Conservation (phyloP, 768 basidiomycete genomes). For the Suillus cothurnatus region DNA sequence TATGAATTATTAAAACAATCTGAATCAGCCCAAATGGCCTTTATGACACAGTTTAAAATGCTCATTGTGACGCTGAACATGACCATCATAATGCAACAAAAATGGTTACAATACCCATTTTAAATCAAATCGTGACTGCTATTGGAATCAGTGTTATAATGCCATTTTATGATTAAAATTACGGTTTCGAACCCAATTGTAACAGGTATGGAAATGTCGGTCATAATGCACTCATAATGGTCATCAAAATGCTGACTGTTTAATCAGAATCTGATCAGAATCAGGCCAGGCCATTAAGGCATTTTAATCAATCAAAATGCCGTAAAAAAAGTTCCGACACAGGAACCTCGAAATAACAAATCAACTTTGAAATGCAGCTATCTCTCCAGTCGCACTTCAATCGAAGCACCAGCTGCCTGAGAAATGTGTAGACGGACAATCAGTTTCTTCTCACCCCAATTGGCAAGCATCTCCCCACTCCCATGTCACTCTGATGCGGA, state of each 20-base stretch:
- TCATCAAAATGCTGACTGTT: constrained; percentile 2
- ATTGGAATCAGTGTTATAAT: not conserved
- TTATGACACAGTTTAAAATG: not conserved
- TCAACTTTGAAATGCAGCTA: too few species aligned
- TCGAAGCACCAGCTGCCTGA: too few species aligned
- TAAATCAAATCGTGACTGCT: not conserved
- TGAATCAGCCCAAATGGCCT: not conserved
- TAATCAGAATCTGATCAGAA: not conserved
- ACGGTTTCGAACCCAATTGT: not conserved
- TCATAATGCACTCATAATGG: not conserved
- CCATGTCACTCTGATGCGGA: too few species aligned
- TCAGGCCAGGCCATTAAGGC: not conserved
- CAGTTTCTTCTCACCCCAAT: too few species aligned
- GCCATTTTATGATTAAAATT: not conserved
- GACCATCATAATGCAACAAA: not conserved
- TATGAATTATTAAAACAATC: not conserved
- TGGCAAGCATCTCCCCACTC: too few species aligned
- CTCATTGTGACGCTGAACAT: not conserved
- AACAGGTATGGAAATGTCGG: not conserved
- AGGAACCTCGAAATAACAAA: not conserved
- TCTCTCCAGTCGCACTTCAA: too few species aligned
- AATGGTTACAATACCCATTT: not conserved
- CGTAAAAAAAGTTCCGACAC: not conserved
- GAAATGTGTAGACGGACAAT: too few species aligned
- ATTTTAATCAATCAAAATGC: constrained; percentile 3